These are phyloP conservation scores for Aspergillus conjunctus DNA, from an alignment of 495 filamentous ascomycete species.

Conservation along the genomic window DNA sequence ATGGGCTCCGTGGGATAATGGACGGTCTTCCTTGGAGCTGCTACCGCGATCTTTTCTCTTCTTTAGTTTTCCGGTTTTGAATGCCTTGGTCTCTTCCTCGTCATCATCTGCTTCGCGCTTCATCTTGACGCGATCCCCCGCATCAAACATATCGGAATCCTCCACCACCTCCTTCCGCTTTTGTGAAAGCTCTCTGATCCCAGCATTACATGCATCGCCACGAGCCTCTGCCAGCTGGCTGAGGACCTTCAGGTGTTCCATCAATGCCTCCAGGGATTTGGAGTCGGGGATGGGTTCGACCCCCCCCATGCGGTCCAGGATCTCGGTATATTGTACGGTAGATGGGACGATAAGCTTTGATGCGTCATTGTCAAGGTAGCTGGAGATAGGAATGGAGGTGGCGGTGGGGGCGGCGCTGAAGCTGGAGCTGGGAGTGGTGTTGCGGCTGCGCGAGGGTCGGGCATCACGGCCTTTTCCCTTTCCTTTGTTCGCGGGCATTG, in stretches of 20 bases:
- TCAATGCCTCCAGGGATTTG: constrained; percentile 67
- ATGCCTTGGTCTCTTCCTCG: constrained; percentile 50
- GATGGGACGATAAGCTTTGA: constrained; percentile 61
- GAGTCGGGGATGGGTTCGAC: constrained; percentile 71
- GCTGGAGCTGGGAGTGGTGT: constrained; percentile 75
- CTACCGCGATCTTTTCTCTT: constrained; percentile 54
- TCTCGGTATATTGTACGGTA: constrained; percentile 67
- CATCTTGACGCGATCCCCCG: constrained; percentile 50
- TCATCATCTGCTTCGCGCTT: constrained; percentile 58
- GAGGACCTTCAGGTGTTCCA: constrained; percentile 66
- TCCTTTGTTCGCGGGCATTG: constrained; percentile 63
- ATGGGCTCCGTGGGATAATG: constrained; percentile 63
- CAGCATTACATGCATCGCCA: constrained; percentile 64
- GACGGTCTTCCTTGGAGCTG: constrained; percentile 56
- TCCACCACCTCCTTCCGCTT: constrained; percentile 63
- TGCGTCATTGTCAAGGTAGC: constrained; percentile 62
- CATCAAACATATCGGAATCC: constrained; percentile 46
- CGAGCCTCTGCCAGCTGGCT: constrained; percentile 65
- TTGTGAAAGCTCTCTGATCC: constrained; percentile 69
- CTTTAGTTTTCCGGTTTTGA: constrained; percentile 52
- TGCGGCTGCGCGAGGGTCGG: constrained; percentile 78
- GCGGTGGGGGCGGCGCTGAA: constrained; percentile 51
- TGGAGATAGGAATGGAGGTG: constrained; percentile 50
- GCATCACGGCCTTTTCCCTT: constrained; percentile 74
- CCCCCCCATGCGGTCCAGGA: constrained; percentile 67